Evolutionary conservation across 805 yeast species (phyloP).

Genomic region (Metschnikowia corniflorae): DNA sequence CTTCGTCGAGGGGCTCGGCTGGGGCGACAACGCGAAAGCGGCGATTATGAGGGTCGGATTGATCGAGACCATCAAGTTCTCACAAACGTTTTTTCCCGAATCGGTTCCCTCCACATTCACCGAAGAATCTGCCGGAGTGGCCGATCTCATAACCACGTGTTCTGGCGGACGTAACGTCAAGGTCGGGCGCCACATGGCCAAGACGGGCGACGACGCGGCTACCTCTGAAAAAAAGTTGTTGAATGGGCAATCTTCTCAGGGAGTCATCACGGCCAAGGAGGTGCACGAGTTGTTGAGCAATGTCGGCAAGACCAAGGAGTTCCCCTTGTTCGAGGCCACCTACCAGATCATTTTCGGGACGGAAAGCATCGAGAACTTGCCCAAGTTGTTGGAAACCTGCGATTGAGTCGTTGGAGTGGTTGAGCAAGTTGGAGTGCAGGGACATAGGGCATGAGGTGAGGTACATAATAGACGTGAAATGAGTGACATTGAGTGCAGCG

Average conservation of each 20-base stretch:
- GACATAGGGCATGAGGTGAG: no score
- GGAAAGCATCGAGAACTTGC: slow-evolving; percentile 71
- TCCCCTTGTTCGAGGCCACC: slow-evolving; percentile 78
- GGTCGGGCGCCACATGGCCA: slow-evolving; percentile 84
- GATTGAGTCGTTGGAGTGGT: background rate
- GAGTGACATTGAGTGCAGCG: no score
- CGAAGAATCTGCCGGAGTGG: slow-evolving; percentile 95
- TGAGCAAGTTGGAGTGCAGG: no score
- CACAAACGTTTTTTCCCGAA: slow-evolving; percentile 54
- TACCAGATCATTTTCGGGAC: slow-evolving; percentile 79
- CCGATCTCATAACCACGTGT: slow-evolving; percentile 96
- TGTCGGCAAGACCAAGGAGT: slow-evolving; percentile 55
- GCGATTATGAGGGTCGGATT: slow-evolving; percentile 96
- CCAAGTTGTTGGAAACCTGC: slow-evolving; percentile 53
- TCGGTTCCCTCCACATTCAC: slow-evolving; percentile 72
- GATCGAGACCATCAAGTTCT: slow-evolving; percentile 84
- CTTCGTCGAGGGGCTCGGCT: slow-evolving; percentile 93
- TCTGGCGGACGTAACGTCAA: slow-evolving; percentile 95
- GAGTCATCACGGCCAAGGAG: slow-evolving; percentile 85
- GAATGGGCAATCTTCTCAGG: slow-evolving; percentile 97
- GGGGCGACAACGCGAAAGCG: slow-evolving; percentile 99
- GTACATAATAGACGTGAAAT: no score
- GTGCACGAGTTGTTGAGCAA: slow-evolving; percentile 76
- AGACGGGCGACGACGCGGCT: slow-evolving; percentile 68
- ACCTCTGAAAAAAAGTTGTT: slow-evolving; percentile 82